Percentiles rank a stretch among this genome's conserved stretches.
These are phyloP conservation scores for Cocos nucifera DNA, from an alignment of 176 grass and related monocot genomes.

Conservation along the genomic window DNA sequence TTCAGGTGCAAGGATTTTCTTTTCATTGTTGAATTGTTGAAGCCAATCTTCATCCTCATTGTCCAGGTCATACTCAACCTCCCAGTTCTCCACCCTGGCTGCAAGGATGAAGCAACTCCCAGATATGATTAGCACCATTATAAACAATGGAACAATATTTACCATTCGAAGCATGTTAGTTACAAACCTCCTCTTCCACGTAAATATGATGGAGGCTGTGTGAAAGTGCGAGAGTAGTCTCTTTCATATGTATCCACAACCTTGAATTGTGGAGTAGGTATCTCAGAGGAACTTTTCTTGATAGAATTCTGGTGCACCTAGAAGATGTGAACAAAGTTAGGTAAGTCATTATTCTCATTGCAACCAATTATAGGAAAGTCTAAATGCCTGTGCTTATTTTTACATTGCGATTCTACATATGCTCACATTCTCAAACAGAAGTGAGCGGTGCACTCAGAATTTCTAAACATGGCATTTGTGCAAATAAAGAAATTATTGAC, in stretches of 20 bases:
- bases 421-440: too few species aligned
- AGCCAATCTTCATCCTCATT: constrained; percentile 99
- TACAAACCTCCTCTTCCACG: constrained; percentile 95
- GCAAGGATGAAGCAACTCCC: constrained; percentile 23
- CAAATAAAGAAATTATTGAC: too few species aligned
- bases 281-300: constrained; percentile 80
- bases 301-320: constrained; percentile 50
- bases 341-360: background rate
- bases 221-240: constrained; percentile 90
- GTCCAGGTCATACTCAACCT: constrained; percentile 92
- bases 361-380: too few species aligned
- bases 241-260: constrained; percentile 87
- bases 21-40: constrained; percentile 71
- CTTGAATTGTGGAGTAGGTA: constrained; percentile 92
- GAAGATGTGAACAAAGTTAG: background rate
- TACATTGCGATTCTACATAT: too few species aligned
- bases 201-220: constrained; percentile 75
- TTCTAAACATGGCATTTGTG: too few species aligned
- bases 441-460: too few species aligned
- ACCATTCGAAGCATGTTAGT: constrained; percentile 5
- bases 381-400: too few species aligned
- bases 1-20: constrained; percentile 70
- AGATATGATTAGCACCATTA: background rate
- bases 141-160: too few species aligned
- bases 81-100: constrained; percentile 85